phyloP scores from a whole-genome alignment of 352 stramenopile genomes.

The Globisporangium megalacanthum region DNA sequence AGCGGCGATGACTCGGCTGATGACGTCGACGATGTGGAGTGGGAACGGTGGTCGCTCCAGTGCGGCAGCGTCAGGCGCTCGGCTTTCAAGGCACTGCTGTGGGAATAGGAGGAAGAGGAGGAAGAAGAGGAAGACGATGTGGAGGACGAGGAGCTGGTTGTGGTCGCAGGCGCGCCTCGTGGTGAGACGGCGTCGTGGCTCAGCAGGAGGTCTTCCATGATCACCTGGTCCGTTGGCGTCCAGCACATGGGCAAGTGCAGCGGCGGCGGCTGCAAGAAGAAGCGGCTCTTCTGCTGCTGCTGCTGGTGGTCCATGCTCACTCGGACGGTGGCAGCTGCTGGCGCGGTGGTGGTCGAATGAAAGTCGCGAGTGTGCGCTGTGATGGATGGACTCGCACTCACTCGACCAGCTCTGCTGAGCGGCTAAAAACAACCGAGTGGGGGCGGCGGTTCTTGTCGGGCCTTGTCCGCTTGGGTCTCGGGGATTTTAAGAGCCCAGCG shows the following conservation, averaged over 20 bases:
- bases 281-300: background rate
- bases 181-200: conserved; percentile 7
- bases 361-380: too few relatives aligned
- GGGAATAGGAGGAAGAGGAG: too few relatives aligned
- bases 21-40: conserved; percentile 3
- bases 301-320: conserved; percentile 1
- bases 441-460: too few relatives aligned
- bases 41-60: conserved; percentile 4
- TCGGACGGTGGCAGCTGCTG: background rate
- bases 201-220: conserved; percentile 54
- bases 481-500: too few relatives aligned
- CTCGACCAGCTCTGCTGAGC: too few relatives aligned
- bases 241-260: conserved; percentile 22
- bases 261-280: background rate
- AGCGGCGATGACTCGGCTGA: conserved; percentile 1
- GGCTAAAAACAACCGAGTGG: too few relatives aligned
- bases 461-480: too few relatives aligned
- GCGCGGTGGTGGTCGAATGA: background rate
- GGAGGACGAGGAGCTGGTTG: too few relatives aligned
- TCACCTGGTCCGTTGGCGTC: conserved; percentile 48
- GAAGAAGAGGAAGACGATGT: too few relatives aligned
- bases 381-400: too few relatives aligned
- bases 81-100: too few relatives aligned
- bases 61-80: background rate
- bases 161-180: background rate